These are phyloP conservation scores for Lyophyllum shimeji DNA, from an alignment of 768 basidiomycete species.

Conservation along the genomic window DNA sequence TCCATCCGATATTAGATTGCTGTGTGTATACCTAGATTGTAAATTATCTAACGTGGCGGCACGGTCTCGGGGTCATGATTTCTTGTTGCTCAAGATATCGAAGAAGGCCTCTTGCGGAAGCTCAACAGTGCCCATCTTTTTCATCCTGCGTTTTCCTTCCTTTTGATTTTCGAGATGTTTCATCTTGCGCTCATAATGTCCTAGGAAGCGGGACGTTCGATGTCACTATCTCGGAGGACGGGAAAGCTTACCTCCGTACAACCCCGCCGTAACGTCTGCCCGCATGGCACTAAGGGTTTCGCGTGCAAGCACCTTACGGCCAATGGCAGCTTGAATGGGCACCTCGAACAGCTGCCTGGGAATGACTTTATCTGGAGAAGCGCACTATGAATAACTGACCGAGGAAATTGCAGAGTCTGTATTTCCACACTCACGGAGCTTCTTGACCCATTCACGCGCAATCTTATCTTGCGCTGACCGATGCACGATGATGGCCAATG, in stretches of 20 bases:
- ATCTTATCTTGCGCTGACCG: conserved; percentile 72
- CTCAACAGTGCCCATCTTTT: conserved; percentile 83
- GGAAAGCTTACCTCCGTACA: conserved; percentile 72
- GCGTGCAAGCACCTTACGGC: conserved; percentile 83
- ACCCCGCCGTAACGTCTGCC: conserved; percentile 90
- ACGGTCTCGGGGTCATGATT: conserved; percentile 26
- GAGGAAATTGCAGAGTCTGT: neutral
- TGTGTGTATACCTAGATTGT: conserved; percentile 19
- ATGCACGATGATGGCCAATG: conserved; percentile 90
- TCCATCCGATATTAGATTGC: conserved; percentile 15
- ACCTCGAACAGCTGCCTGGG: conserved; percentile 93
- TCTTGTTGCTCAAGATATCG: conserved; percentile 73
- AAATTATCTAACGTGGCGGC: conserved; percentile 20
- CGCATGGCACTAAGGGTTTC: conserved; percentile 85
- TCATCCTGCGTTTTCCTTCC: conserved; percentile 88
- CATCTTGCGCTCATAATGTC: conserved; percentile 92
- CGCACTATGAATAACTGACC: neutral
- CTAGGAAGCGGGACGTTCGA: conserved; percentile 28
- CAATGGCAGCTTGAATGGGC: conserved; percentile 91
- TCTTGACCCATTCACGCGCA: conserved; percentile 86
- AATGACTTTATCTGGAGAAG: conserved; percentile 76
- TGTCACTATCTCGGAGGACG: neutral
- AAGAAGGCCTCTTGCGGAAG: conserved; percentile 97
- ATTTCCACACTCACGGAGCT: conserved; percentile 69
- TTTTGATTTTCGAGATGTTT: conserved; percentile 89